Base-by-base conservation (phyloP, 2,329 filamentous ascomycete species). In the Cladosporium velox region DNA sequence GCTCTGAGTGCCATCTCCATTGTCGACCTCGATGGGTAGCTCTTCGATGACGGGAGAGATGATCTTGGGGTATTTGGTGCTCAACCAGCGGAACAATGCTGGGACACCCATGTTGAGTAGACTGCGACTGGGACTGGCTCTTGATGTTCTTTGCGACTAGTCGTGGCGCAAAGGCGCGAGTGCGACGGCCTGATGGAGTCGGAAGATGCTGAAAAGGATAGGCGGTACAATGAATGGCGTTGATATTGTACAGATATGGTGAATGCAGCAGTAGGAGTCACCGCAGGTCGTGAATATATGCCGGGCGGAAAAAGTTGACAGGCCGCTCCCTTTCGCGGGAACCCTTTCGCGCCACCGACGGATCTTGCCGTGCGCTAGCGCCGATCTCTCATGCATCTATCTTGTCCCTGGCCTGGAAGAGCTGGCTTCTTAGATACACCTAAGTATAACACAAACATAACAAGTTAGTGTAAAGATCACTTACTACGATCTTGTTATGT, bases 11-110 rank as follows among this genome's bases (percentile, higher is more conserved):
- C 93, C 94, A 85, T 97, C 92, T 78, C 97, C 88, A 69, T 89
- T 89, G 63, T 91, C 84, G 78, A 98, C 87, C 70, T 89, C 89
- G 65, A 90, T 84, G 11, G 93, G 91, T 71, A 88, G 85, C 69
- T 97, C 92, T 82, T 99, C 95, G 65, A 93, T 86, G 64, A 99
- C 95, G 7, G 90, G 87, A 11, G 91, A 95, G 71, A 98, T 91
- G 77, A 98, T 99, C 82, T 98, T 98, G 68, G 95, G 95, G 77
- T 98, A 97, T 78, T 96, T 98, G 82, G 89, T 91, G 79, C 92
- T 96, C 67, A 98, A 89, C 93, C 93, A 99, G 86, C 93, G 87
- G 80, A 97, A 98, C 71, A 95, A 90, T 68, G 93, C 93, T 72
- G 93, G 93, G 75, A 97, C 93, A 90, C 93, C 93, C 93, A 97